A percentile compares a stretch with the other conserved stretches of the same genome.
Conservation (phyloP, 73 alveolate species). For the Effrenium voratum region DNA sequence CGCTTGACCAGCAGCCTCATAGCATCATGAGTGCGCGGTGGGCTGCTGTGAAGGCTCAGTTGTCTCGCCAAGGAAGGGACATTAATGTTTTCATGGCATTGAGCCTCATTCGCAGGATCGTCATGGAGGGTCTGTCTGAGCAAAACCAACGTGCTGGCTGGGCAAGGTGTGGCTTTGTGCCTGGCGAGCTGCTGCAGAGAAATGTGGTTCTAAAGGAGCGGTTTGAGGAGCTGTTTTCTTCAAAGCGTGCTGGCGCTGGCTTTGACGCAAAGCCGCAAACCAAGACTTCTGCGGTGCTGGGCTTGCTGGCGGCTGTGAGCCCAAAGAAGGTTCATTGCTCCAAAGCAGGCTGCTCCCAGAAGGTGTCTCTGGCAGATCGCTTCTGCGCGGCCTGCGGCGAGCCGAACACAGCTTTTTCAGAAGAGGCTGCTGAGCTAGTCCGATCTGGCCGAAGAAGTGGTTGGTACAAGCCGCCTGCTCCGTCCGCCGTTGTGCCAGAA, state of each 20-base stretch:
- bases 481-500: not conserved
- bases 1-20: too few relatives aligned
- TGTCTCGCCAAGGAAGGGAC: not conserved
- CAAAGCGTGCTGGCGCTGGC: not conserved
- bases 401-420: not conserved
- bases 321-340: not conserved
- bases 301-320: conserved; percentile 5
- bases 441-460: not conserved
- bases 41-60: not conserved
- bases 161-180: not conserved
- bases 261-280: not conserved
- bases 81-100: not conserved
- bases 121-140: not conserved
- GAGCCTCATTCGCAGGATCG: not conserved
- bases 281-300: not conserved
- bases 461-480: conserved; percentile 8
- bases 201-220: not conserved
- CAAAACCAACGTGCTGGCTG: not conserved
- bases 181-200: not conserved
- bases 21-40: not conserved
- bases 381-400: conserved; percentile 6
- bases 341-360: not conserved
- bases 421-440: not conserved
- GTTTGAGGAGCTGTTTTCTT: not conserved
- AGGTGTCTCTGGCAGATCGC: conserved; percentile 21